Conservation (phyloP, 257 asterid genomes). For the Solanum tacnaense region DNA sequence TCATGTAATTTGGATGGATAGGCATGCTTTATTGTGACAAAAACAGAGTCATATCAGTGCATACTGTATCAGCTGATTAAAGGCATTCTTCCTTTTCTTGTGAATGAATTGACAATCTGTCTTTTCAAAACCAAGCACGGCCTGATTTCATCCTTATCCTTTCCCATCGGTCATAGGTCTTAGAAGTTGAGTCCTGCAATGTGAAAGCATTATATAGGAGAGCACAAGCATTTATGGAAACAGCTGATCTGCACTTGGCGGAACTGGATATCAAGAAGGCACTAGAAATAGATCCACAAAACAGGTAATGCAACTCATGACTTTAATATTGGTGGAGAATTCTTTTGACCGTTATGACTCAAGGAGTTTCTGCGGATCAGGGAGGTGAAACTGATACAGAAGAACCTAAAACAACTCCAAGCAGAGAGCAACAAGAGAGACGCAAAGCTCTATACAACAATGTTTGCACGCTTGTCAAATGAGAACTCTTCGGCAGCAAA, state of each 20-base stretch:
- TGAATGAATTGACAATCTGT: neutral
- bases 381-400: slow-evolving; percentile 52
- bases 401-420: slow-evolving; percentile 36
- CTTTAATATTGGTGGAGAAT: neutral
- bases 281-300: slow-evolving; percentile 30
- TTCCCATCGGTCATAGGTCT: slow-evolving; percentile 24
- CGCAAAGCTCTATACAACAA: slow-evolving; percentile 41
- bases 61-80: neutral
- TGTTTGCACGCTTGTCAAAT: slow-evolving; percentile 31
- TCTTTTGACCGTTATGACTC: neutral
- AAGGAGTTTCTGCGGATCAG: slow-evolving; percentile 14
- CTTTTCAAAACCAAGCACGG: neutral
- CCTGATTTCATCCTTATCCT: neutral
- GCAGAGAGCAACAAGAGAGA: slow-evolving; percentile 50
- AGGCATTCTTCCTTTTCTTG: neutral
- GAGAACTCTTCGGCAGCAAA: slow-evolving; percentile 31
- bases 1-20: neutral
- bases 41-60: neutral
- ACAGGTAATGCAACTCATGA: slow-evolving; percentile 13
- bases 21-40: neutral
- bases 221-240: slow-evolving; percentile 36
- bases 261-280: slow-evolving; percentile 33
- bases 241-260: slow-evolving; percentile 31
- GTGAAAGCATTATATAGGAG: slow-evolving; percentile 37
- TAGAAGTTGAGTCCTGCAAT: slow-evolving; percentile 44